A percentile compares a stretch with the other conserved stretches of the same genome.
phyloP scores from a whole-genome alignment of 2,329 filamentous ascomycete genomes.

The Cordyceps tenuipes region DNA sequence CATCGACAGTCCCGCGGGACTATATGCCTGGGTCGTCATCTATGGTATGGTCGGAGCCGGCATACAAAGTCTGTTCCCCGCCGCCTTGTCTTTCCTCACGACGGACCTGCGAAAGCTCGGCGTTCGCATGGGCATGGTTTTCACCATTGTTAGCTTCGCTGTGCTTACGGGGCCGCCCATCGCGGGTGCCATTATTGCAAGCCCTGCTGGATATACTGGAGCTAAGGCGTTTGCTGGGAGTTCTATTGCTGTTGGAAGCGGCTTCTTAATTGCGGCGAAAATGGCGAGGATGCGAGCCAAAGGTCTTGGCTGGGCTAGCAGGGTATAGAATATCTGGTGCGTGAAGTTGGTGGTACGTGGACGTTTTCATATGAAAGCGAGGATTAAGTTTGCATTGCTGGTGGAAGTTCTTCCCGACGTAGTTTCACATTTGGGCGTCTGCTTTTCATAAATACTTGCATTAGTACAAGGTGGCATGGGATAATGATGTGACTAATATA shows the following conservation, averaged over 20 bases:
- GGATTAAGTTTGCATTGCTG: not conserved
- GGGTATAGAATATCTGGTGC: slow-evolving; percentile 22
- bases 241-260: slow-evolving; percentile 31
- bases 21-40: slow-evolving; percentile 54
- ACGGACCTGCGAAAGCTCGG: slow-evolving; percentile 43
- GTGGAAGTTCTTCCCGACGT: not conserved
- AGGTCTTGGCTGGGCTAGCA: slow-evolving; percentile 30
- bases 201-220: slow-evolving; percentile 33
- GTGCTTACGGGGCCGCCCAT: slow-evolving; percentile 45
- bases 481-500: not conserved
- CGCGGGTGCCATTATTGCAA: slow-evolving; percentile 39
- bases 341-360: not conserved
- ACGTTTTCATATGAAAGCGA: not conserved
- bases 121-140: slow-evolving; percentile 50
- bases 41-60: slow-evolving; percentile 56
- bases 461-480: not conserved
- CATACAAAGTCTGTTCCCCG: slow-evolving; percentile 58
- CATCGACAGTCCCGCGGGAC: slow-evolving; percentile 37
- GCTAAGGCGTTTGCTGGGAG: slow-evolving; percentile 42
- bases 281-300: slow-evolving; percentile 29
- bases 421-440: not conserved
- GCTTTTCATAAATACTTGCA: not conserved
- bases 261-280: slow-evolving; percentile 31
- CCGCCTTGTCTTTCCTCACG: slow-evolving; percentile 45
- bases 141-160: slow-evolving; percentile 46